phyloP scores from a whole-genome alignment of 192 early-diverging fungal species.

The Coemansia sp. region DNA sequence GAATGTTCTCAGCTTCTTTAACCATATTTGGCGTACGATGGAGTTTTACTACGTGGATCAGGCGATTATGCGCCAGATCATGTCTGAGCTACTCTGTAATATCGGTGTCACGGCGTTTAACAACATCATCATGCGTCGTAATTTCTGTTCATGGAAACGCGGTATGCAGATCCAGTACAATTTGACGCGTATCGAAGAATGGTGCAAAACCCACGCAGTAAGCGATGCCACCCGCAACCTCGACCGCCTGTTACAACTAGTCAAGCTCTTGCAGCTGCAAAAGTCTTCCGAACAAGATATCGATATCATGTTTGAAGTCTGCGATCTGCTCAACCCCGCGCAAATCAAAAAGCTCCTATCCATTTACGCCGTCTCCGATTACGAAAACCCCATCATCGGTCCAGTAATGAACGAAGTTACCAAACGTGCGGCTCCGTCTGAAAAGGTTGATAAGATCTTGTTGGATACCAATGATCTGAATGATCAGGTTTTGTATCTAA shows the following conservation, averaged over 20 bases:
- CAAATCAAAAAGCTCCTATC: slow-evolving; percentile 98
- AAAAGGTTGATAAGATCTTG: slow-evolving; percentile 87
- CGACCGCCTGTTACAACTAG: slow-evolving; percentile 94
- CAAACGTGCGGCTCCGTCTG: slow-evolving; percentile 77
- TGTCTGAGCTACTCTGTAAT: slow-evolving; percentile 94
- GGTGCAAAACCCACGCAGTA: slow-evolving; percentile 96
- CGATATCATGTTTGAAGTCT: slow-evolving; percentile 98
- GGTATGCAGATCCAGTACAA: slow-evolving; percentile 99
- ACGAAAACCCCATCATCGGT: slow-evolving; percentile 87
- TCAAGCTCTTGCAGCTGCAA: slow-evolving; percentile 90
- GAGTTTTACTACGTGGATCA: slow-evolving; percentile 97
- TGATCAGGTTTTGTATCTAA: slow-evolving; percentile 62
- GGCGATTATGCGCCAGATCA: slow-evolving; percentile 87
- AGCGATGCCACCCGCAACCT: slow-evolving; percentile 87
- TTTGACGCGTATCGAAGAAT: slow-evolving; percentile 94
- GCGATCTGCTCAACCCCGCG: slow-evolving; percentile 91
- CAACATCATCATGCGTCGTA: slow-evolving; percentile 96
- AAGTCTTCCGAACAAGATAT: slow-evolving; percentile 78
- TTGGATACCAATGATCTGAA: slow-evolving; percentile 76
- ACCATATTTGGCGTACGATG: slow-evolving; percentile 93
- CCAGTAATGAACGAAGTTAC: slow-evolving; percentile 90
- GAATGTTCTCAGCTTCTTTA: slow-evolving; percentile 90
- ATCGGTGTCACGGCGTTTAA: slow-evolving; percentile 96
- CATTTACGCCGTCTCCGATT: slow-evolving; percentile 94
- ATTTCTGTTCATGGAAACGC: slow-evolving; percentile 99